These are phyloP conservation scores for Mucor mucedo DNA, from an alignment of 371 early-diverging fungal genomes.

Conservation along the genomic window DNA sequence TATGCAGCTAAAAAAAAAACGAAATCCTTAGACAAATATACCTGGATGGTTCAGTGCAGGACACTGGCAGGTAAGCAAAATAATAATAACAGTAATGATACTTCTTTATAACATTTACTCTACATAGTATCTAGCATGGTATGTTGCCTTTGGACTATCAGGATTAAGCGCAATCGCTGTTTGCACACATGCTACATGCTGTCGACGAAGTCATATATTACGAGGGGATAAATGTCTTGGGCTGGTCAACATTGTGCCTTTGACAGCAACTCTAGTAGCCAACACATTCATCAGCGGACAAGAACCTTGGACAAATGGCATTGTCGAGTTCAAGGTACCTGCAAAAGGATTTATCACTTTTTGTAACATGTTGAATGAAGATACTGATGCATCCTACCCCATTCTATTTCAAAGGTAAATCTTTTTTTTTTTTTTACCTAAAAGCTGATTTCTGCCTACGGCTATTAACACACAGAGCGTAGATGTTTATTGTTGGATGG, in stretches of 20 bases:
- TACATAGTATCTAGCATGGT: conserved; percentile 40
- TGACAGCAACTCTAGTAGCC: conserved; percentile 15
- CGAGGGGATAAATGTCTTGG: conserved; percentile 39
- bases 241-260: conserved; percentile 24
- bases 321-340: conserved; percentile 39
- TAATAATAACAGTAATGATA: neutral
- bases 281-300: conserved; percentile 32
- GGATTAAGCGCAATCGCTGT: conserved; percentile 27
- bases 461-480: neutral
- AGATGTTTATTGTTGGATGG: conserved; percentile 22
- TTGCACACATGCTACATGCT: conserved; percentile 39
- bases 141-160: conserved; percentile 30
- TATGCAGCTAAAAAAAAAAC: neutral
- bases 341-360: conserved; percentile 40
- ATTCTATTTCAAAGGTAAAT: conserved; percentile 43
- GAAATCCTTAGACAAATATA: conserved; percentile 26
- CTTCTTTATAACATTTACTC: too few species aligned
- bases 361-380: conserved; percentile 28
- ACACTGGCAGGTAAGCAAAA: conserved; percentile 42
- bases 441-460: too few species aligned
- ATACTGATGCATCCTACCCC: conserved; percentile 32
- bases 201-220: conserved; percentile 33
- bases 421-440: neutral
- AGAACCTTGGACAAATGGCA: conserved; percentile 48
- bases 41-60: conserved; percentile 40